Evolutionary conservation across 1,284 basidiomycete species (phyloP).

Genomic region (Garcileccinum viscosum): DNA sequence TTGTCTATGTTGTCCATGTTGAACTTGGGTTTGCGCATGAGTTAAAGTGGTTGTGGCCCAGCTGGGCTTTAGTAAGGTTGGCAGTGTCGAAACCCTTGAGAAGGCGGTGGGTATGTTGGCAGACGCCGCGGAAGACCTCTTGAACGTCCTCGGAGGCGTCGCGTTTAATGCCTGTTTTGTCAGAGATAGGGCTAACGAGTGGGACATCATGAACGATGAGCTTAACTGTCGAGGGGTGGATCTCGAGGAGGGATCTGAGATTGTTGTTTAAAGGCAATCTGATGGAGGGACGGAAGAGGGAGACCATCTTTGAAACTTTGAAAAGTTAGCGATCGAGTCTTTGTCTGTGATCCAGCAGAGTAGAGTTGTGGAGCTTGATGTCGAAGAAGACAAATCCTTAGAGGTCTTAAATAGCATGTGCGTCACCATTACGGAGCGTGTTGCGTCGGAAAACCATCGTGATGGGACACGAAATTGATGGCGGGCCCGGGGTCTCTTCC

Average conservation of each 20-base stretch:
- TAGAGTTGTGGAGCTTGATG: slow-evolving; percentile 86
- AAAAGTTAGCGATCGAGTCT: slow-evolving; percentile 85
- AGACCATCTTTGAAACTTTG: slow-evolving; percentile 96
- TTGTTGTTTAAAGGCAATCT: too few relatives aligned
- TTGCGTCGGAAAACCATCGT: background rate
- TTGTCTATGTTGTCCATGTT: slow-evolving; percentile 99
- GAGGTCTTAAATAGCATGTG: slow-evolving; percentile 96
- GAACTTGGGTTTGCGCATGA: slow-evolving; percentile 99
- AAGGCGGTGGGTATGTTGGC: slow-evolving; percentile 91
- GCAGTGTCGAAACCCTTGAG: slow-evolving; percentile 88
- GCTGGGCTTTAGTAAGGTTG: slow-evolving; percentile 92
- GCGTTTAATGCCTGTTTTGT: slow-evolving; percentile 80
- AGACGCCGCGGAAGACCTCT: slow-evolving; percentile 93
- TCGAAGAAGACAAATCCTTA: slow-evolving; percentile 95
- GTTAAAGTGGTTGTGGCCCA: slow-evolving; percentile 98
- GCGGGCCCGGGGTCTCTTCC: background rate
- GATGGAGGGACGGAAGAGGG: too few relatives aligned
- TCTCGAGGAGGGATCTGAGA: slow-evolving; percentile 85
- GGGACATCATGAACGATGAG: slow-evolving; percentile 86
- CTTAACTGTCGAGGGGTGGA: slow-evolving; percentile 83
- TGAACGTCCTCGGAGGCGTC: slow-evolving; percentile 88
- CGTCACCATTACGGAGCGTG: slow-evolving; percentile 60
- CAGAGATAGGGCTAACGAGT: slow-evolving; percentile 84
- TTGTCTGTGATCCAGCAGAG: slow-evolving; percentile 87
- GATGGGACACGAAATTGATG: too few relatives aligned